phyloP scores from a whole-genome alignment of 331 rosid genomes.

The Arachis monticola region DNA sequence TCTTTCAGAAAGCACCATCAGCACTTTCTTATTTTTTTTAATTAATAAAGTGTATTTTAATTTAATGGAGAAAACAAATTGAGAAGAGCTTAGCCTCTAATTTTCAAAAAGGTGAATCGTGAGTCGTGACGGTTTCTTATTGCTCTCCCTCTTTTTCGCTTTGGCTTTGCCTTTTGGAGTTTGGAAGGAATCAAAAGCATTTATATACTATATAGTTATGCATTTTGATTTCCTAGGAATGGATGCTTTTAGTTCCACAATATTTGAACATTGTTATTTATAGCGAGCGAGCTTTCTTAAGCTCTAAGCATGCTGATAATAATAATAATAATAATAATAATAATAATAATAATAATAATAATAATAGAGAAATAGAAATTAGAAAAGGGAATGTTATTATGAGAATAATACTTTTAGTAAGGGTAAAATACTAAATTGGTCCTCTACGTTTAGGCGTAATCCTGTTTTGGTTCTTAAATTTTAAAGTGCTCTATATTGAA shows the following conservation, averaged over 20 bases:
- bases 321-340: too few species aligned
- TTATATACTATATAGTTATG: neutral
- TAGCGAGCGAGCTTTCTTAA: conserved; percentile 48
- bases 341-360: too few species aligned
- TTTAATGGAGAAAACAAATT: neutral
- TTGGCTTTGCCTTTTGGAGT: conserved; percentile 40
- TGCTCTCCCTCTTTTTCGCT: conserved; percentile 32
- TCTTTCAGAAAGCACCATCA: conserved; percentile 31
- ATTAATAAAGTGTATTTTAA: neutral
- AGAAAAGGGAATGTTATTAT: too few species aligned
- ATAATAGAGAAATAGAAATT: too few species aligned
- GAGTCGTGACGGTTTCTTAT: conserved; percentile 22
- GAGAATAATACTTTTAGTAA: too few species aligned
- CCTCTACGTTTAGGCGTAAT: too few species aligned
- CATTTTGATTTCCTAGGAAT: conserved; percentile 2
- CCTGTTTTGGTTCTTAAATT: too few species aligned
- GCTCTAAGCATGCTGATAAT: conserved; percentile 41
- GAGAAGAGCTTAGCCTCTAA: conserved; percentile 17
- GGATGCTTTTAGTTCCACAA: conserved; percentile 6
- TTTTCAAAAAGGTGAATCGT: conserved; percentile 41
- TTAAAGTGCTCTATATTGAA: too few species aligned
- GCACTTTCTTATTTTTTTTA: neutral
- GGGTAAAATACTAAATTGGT: too few species aligned
- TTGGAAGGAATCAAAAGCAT: conserved; percentile 35
- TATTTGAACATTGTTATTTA: conserved; percentile 11